These are phyloP conservation scores for Piedraia hortae DNA, from an alignment of 2,329 filamentous ascomycete species.

Conservation along the genomic window DNA sequence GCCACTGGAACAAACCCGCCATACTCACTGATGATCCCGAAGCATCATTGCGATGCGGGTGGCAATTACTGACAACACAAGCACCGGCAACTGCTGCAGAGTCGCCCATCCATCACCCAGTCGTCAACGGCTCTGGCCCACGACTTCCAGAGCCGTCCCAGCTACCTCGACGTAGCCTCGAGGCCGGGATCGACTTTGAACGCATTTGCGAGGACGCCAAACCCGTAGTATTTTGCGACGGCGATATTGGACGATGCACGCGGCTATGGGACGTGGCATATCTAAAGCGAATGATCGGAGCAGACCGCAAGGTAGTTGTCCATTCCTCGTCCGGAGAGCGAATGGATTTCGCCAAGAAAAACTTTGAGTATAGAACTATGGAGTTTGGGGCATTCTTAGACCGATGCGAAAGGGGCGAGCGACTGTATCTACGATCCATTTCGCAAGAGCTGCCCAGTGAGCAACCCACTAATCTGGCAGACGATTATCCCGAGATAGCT, in stretches of 20 bases:
- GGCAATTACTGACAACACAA: slow-evolving; percentile 7
- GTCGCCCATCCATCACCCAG: neutral
- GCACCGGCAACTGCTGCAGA: slow-evolving; percentile 2
- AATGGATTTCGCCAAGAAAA: slow-evolving; percentile 64
- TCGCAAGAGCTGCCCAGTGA: slow-evolving; percentile 41
- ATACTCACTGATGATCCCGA: slow-evolving; percentile 7
- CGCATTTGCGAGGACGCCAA: slow-evolving; percentile 27
- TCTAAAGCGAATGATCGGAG: slow-evolving; percentile 33
- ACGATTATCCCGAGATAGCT: slow-evolving; percentile 44
- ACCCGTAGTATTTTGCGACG: slow-evolving; percentile 36
- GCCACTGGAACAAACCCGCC: slow-evolving; percentile 46
- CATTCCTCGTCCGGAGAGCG: slow-evolving; percentile 37
- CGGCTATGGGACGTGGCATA: slow-evolving; percentile 41
- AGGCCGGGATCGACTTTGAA: slow-evolving; percentile 29
- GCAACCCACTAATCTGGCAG: slow-evolving; percentile 36
- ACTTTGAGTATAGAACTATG: slow-evolving; percentile 49
- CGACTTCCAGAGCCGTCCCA: slow-evolving; percentile 4
- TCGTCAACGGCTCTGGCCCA: neutral
- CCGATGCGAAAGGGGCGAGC: slow-evolving; percentile 28
- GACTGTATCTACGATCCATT: slow-evolving; percentile 52
- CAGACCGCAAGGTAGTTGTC: slow-evolving; percentile 38
- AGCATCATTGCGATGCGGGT: slow-evolving; percentile 5
- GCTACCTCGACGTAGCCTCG: slow-evolving; percentile 27
- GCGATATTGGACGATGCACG: slow-evolving; percentile 40
- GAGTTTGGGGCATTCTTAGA: slow-evolving; percentile 38